Evolutionary conservation across 2,329 filamentous ascomycete species (phyloP).

Genomic region (Hypoxylon sp.): DNA sequence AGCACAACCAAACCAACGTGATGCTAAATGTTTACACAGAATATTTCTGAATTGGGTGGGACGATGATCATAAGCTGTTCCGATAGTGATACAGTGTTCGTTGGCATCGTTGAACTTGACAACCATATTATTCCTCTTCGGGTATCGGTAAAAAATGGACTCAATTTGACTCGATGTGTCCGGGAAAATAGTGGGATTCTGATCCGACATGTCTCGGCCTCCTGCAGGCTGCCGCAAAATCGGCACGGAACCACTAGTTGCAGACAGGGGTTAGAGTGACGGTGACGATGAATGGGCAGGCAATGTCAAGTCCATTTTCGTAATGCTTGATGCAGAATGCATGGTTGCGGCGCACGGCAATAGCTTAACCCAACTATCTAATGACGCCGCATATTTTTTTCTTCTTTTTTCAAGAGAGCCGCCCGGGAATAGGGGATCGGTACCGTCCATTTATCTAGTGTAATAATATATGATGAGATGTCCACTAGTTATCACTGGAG

Average conservation of each 20-base stretch:
- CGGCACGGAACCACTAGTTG: constrained; percentile 35
- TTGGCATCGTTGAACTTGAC: neutral
- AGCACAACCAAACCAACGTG: neutral
- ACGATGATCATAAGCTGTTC: neutral
- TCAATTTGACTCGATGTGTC: constrained; percentile 18
- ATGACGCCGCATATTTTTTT: constrained; percentile 7
- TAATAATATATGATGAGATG: constrained; percentile 1
- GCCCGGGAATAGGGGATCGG: constrained; percentile 14
- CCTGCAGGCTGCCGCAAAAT: constrained; percentile 35
- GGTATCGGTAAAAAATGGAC: constrained; percentile 8
- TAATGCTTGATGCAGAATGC: constrained; percentile 2
- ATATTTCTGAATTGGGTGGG: neutral
- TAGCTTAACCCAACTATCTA: neutral
- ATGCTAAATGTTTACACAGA: neutral
- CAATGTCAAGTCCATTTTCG: constrained; percentile 15
- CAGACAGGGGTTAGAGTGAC: constrained; percentile 27
- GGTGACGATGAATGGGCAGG: constrained; percentile 19
- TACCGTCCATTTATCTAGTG: neutral
- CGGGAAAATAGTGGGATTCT: constrained; percentile 39
- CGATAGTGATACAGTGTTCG: neutral
- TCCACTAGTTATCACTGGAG: neutral
- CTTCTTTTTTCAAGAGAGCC: neutral
- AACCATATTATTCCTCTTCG: neutral
- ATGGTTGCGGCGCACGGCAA: neutral
- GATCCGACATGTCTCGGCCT: constrained; percentile 42